Evolutionary conservation across 2,329 filamentous ascomycete species (phyloP).

Genomic region (Amesomyces nigricolor): DNA sequence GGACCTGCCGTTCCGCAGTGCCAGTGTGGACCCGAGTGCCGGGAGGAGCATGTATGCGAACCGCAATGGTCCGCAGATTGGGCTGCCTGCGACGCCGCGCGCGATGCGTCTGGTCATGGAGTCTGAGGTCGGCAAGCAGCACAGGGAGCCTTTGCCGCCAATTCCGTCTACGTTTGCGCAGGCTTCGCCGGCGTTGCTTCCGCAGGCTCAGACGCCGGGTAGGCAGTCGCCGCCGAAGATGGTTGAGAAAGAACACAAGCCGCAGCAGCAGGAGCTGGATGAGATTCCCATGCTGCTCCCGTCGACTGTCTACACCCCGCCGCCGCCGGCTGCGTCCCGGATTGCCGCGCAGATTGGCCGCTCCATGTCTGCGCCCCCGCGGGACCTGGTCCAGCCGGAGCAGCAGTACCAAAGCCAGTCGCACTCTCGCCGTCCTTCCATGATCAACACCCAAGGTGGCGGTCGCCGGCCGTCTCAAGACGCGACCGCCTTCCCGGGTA

Average conservation of each 20-base stretch:
- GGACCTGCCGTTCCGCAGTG: constrained; percentile 50
- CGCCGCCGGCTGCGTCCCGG: constrained; percentile 33
- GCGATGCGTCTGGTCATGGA: constrained; percentile 80
- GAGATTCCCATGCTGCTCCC: constrained; percentile 40
- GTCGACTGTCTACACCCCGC: constrained; percentile 56
- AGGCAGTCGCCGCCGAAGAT: constrained; percentile 29
- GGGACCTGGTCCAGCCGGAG: constrained; percentile 36
- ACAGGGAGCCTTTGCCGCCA: constrained; percentile 48
- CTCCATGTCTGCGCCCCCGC: constrained; percentile 57
- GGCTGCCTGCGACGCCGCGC: constrained; percentile 84
- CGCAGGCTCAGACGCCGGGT: constrained; percentile 28
- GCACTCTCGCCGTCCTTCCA: constrained; percentile 28
- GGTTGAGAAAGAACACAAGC: constrained; percentile 23
- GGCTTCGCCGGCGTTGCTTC: constrained; percentile 34
- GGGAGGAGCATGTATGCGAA: constrained; percentile 46
- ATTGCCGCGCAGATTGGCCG: constrained; percentile 41
- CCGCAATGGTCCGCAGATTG: constrained; percentile 50
- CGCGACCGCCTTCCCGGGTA: constrained; percentile 31
- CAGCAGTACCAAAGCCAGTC: constrained; percentile 17
- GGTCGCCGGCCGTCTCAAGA: constrained; percentile 19
- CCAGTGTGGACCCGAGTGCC: constrained; percentile 57
- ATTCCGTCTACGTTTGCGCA: constrained; percentile 46
- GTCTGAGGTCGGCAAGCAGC: constrained; percentile 41
- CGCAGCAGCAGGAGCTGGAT: constrained; percentile 24
- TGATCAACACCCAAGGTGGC: constrained; percentile 12